These are phyloP conservation scores for Nicotiana undulata DNA, from an alignment of 257 asterid genomes.

Conservation along the genomic window DNA sequence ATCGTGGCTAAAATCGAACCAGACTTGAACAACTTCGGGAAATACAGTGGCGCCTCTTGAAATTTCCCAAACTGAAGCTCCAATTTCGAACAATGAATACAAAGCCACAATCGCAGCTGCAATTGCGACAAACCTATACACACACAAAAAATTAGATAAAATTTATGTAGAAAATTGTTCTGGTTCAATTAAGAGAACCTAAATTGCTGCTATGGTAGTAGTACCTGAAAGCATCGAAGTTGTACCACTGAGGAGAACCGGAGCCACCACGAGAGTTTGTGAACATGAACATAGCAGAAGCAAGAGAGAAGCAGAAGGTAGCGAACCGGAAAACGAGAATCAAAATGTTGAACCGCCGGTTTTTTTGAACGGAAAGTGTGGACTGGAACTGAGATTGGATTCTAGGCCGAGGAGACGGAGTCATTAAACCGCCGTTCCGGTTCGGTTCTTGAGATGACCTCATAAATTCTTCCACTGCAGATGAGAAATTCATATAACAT, in stretches of 20 bases:
- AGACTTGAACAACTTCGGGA: constrained; percentile 36
- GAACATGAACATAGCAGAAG: constrained; percentile 41
- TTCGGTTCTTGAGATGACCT: constrained; percentile 23
- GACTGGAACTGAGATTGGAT: constrained; percentile 38
- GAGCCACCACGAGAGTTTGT: constrained; percentile 27
- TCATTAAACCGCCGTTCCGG: constrained; percentile 26
- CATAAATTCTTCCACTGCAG: background rate
- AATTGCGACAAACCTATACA: constrained; percentile 21
- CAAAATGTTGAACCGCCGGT: constrained; percentile 31
- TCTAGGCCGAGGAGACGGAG: constrained; percentile 34
- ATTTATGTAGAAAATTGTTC: background rate
- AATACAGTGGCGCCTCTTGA: constrained; percentile 28
- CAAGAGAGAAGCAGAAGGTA: constrained; percentile 39
- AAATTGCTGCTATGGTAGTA: background rate
- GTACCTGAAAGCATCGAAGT: constrained; percentile 31
- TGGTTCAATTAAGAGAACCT: background rate
- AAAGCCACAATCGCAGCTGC: constrained; percentile 36
- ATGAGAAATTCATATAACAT: background rate
- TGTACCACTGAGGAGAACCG: constrained; percentile 22
- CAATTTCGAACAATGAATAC: constrained; percentile 37
- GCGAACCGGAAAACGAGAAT: constrained; percentile 31
- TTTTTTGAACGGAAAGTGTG: constrained; percentile 34
- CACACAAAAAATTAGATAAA: background rate
- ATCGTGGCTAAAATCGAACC: constrained; percentile 47
- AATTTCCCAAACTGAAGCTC: constrained; percentile 40